Conservation (phyloP, 2,329 filamentous ascomycete species). For the Fusarium sp. region DNA sequence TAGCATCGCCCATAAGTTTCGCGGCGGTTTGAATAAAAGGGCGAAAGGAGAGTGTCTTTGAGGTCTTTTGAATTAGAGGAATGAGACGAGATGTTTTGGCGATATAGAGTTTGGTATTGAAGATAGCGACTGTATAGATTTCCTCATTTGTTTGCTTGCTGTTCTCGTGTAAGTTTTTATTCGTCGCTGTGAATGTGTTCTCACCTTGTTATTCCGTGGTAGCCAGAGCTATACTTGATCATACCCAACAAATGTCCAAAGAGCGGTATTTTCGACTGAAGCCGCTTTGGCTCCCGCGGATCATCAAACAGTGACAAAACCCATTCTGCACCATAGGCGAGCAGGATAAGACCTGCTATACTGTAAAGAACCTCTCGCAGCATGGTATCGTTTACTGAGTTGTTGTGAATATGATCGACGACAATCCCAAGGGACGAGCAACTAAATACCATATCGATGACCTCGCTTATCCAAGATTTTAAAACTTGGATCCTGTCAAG, state of each 20-base stretch:
- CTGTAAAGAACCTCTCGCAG: constrained; percentile 24
- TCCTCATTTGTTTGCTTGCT: constrained; percentile 35
- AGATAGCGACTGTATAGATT: constrained; percentile 44
- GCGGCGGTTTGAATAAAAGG: constrained; percentile 42
- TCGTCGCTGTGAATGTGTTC: accelerated
- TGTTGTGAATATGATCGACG: background rate
- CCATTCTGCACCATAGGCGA: constrained; percentile 34
- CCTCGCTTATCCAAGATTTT: constrained; percentile 1
- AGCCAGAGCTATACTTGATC: constrained; percentile 23
- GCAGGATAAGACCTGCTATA: constrained; percentile 10
- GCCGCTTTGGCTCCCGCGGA: constrained; percentile 28
- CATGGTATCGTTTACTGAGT: constrained; percentile 14
- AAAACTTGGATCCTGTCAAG: background rate
- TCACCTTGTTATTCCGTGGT: constrained; percentile 32
- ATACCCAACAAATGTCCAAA: constrained; percentile 36
- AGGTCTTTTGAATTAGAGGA: constrained; percentile 40
- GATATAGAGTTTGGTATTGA: constrained; percentile 46
- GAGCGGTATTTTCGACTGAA: constrained; percentile 27
- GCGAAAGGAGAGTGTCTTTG: constrained; percentile 43
- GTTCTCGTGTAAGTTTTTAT: background rate
- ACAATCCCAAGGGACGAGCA: background rate
- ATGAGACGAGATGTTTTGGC: constrained; percentile 41
- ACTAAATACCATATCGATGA: background rate
- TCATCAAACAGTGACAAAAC: constrained; percentile 32
- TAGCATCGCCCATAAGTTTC: constrained; percentile 25